Percentiles rank a stretch among this genome's conserved stretches.
Evolutionary conservation across 176 grass and related monocot genomes (phyloP).

Genomic region (Phoenix dactylifera): DNA sequence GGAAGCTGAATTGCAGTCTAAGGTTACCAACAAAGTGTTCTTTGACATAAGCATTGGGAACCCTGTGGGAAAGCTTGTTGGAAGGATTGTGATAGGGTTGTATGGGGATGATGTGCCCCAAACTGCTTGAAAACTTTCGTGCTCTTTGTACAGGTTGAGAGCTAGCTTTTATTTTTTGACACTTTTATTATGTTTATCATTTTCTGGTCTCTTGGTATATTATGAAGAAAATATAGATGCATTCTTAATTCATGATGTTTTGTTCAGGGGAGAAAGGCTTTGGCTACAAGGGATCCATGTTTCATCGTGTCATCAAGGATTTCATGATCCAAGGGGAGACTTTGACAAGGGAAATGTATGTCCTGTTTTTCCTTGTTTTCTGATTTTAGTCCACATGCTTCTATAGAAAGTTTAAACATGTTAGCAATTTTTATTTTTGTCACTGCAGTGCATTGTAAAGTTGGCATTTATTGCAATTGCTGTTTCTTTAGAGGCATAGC

Average conservation of each 20-base stretch:
- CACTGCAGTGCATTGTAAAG: too few species aligned
- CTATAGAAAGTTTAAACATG: too few species aligned
- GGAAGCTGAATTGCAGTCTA: constrained; percentile 63
- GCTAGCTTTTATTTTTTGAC: too few species aligned
- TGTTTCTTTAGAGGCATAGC: too few species aligned
- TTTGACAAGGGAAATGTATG: constrained; percentile 94
- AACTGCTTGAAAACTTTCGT: constrained; percentile 79
- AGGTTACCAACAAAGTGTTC: constrained; percentile 92
- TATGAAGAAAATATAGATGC: not conserved
- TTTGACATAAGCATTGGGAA: constrained; percentile 92
- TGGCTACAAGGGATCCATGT: constrained; percentile 75
- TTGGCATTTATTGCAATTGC: too few species aligned
- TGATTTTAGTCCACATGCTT: too few species aligned
- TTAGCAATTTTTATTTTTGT: too few species aligned
- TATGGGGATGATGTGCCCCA: constrained; percentile 86
- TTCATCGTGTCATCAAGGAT: constrained; percentile 87
- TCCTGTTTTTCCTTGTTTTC: not conserved
- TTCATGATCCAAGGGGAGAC: constrained; percentile 99
- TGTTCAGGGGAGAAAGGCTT: constrained; percentile 82
- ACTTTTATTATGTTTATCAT: too few species aligned
- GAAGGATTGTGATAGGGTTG: constrained; percentile 79
- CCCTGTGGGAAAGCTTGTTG: constrained; percentile 48
- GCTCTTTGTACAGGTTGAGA: constrained; percentile 70
- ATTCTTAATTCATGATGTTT: not conserved
- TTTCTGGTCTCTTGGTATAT: too few species aligned